Conservation (phyloP, 2,329 filamentous ascomycete species). For the Venturia oleaginea region DNA sequence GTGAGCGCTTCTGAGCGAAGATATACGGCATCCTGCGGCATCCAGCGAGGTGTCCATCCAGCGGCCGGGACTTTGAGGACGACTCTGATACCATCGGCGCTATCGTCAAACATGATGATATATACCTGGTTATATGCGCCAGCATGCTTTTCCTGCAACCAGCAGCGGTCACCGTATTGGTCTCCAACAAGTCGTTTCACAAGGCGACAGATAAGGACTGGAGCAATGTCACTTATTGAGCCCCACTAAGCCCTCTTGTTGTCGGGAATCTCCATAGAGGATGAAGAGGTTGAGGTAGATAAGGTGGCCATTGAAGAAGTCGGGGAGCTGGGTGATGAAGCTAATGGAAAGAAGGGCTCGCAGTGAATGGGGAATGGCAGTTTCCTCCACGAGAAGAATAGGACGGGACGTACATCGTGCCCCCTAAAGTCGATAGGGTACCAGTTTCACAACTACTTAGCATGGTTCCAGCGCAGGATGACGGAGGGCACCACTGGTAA, state of each 20-base stretch:
- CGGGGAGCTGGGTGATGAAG: not conserved
- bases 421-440: no score
- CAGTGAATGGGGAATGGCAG: not conserved
- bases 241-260: not conserved
- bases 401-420: no score
- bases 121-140: constrained; percentile 16
- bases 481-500: no score
- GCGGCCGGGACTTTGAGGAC: constrained; percentile 7
- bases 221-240: not conserved
- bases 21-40: constrained; percentile 11
- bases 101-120: constrained; percentile 11
- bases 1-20: constrained; percentile 16
- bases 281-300: not conserved
- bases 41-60: constrained; percentile 12
- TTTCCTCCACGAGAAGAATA: no score
- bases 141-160: constrained; percentile 4
- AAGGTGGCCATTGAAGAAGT: not conserved
- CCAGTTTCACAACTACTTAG: no score
- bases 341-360: not conserved
- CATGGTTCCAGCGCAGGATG: no score
- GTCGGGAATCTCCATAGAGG: not conserved
- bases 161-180: not conserved
- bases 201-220: not conserved
- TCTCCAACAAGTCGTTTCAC: not conserved
- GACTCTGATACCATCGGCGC: not conserved